Conservation (phyloP, 257 asterid species). For the Nicotiana undulata region DNA sequence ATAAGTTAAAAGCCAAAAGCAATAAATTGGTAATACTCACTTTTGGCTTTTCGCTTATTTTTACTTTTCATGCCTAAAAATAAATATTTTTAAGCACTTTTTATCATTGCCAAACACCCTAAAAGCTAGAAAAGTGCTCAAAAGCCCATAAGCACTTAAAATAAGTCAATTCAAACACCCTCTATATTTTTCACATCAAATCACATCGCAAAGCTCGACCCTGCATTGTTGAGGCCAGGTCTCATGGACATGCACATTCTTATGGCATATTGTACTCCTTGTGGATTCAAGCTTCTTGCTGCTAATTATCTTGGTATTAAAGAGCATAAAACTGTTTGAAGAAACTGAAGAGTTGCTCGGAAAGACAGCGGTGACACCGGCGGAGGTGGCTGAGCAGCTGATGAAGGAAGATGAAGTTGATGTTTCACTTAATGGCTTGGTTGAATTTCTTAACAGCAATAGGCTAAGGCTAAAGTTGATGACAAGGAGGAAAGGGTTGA, state of each 20-base stretch:
- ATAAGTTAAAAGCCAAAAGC: no score
- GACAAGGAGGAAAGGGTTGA: not conserved
- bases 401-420: conserved; percentile 40
- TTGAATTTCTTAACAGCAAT: conserved; percentile 27
- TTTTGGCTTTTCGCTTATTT: no score
- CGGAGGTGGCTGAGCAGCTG: conserved; percentile 71
- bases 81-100: no score
- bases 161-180: no score
- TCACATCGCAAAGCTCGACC: no score
- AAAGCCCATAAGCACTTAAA: no score
- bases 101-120: no score
- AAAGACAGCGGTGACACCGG: conserved; percentile 38
- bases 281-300: conserved; percentile 49
- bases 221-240: conserved; percentile 13
- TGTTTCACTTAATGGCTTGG: conserved; percentile 31
- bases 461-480: not conserved
- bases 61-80: no score
- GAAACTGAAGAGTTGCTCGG: conserved; percentile 36
- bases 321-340: conserved; percentile 28
- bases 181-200: no score
- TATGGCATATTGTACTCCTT: conserved; percentile 53
- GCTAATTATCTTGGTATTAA: conserved; percentile 39
- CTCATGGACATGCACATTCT: conserved; percentile 64
- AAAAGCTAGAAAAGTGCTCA: no score
- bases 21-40: no score